Evolutionary conservation across 2,329 filamentous ascomycete species (phyloP).

Genomic region (Dothideomycetes sp.): DNA sequence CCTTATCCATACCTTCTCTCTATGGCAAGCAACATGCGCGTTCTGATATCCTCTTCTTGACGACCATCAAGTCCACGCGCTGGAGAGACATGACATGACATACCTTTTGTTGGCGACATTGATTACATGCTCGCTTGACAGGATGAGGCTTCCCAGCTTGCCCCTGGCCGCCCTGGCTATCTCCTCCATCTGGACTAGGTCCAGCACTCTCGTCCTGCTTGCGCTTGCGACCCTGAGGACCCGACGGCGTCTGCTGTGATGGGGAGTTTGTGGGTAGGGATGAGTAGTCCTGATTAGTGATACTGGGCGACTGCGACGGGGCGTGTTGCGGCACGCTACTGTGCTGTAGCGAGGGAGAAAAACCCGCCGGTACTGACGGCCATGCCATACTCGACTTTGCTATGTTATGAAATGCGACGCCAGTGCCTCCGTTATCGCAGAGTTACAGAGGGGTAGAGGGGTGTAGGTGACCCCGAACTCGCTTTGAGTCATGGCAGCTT

Average conservation of each 20-base stretch:
- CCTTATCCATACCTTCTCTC: neutral
- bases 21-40: neutral
- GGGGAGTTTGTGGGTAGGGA: neutral
- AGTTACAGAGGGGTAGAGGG: neutral
- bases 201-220: neutral
- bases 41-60: slow-evolving; percentile 12
- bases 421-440: neutral
- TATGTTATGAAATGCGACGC: neutral
- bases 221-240: neutral
- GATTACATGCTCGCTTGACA: slow-evolving; percentile 70
- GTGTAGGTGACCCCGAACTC: neutral
- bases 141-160: slow-evolving; percentile 38
- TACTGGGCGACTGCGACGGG: neutral
- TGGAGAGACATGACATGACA: slow-evolving; percentile 1
- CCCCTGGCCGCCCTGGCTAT: neutral
- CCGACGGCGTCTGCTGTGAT: neutral
- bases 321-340: neutral
- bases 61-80: neutral
- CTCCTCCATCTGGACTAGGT: slow-evolving; percentile 1
- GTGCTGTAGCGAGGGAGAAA: neutral
- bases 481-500: neutral
- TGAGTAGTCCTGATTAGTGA: neutral
- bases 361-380: neutral
- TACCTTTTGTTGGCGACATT: slow-evolving; percentile 80
- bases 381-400: no score